Conservation (phyloP, 805 yeast genomes). For the Sugiyamaella marilandica region DNA sequence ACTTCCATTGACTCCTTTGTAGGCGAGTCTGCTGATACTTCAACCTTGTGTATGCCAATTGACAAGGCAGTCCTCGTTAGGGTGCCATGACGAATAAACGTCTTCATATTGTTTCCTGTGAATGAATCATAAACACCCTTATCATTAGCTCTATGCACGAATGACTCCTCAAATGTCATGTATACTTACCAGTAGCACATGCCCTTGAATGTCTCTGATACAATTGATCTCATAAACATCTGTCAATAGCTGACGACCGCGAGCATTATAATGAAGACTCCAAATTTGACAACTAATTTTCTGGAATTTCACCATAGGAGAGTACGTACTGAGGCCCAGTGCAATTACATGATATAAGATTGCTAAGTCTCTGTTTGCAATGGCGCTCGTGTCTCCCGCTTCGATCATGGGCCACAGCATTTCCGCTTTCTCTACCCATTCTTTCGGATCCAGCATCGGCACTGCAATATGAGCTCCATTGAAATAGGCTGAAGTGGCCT, state of each 20-base stretch:
- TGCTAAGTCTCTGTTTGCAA: neutral
- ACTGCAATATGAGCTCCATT: neutral
- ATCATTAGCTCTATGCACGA: too few species aligned
- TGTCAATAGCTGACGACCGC: neutral
- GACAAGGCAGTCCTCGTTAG: constrained; percentile 10
- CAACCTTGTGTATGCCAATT: constrained; percentile 9
- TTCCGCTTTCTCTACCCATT: neutral
- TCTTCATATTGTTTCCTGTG: neutral
- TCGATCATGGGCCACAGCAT: neutral
- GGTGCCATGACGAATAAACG: constrained; percentile 3
- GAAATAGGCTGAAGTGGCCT: neutral
- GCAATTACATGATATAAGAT: neutral
- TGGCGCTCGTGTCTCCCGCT: neutral
- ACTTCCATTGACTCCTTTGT: constrained; percentile 2
- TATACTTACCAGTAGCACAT: neutral
- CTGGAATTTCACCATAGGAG: neutral
- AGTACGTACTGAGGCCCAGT: neutral
- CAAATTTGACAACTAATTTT: neutral
- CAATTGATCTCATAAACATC: neutral
- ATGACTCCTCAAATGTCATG: too few species aligned
- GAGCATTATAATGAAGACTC: neutral
- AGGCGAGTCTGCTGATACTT: neutral
- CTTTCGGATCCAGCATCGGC: neutral
- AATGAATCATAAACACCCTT: neutral
- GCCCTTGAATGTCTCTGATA: neutral